These are phyloP conservation scores for Cutaneotrichosporon sp. DNA, from an alignment of 1,284 basidiomycete species.

Conservation along the genomic window DNA sequence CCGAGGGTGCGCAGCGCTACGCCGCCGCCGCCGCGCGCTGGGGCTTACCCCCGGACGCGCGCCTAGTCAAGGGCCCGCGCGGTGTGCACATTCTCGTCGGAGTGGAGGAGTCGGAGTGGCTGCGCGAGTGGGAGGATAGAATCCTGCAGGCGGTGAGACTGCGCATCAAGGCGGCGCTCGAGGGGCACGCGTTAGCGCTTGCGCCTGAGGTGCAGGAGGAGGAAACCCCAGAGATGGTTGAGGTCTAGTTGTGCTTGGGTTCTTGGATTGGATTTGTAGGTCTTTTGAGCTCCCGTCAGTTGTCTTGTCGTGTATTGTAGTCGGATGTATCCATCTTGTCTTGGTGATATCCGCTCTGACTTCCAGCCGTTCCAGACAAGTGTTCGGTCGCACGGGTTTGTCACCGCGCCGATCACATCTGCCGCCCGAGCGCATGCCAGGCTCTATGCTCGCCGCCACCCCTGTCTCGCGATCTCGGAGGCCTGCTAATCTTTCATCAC, in stretches of 20 bases:
- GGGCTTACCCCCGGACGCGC: neutral
- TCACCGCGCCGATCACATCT: neutral
- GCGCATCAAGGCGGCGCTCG: conserved; percentile 1
- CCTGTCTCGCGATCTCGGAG: too few species aligned
- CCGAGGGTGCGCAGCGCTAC: neutral
- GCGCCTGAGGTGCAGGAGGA: neutral
- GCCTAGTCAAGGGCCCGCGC: neutral
- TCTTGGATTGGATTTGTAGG: too few species aligned
- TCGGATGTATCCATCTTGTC: too few species aligned
- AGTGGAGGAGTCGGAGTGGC: neutral
- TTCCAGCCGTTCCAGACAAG: too few species aligned
- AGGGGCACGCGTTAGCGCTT: neutral
- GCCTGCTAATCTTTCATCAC: neutral
- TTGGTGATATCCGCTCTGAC: too few species aligned
- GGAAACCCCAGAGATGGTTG: neutral
- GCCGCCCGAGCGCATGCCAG: too few species aligned
- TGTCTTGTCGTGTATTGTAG: neutral
- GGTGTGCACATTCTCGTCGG: conserved; percentile 1
- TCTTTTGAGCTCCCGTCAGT: neutral
- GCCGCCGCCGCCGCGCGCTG: neutral
- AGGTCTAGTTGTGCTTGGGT: neutral
- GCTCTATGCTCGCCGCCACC: too few species aligned
- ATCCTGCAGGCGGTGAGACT: neutral
- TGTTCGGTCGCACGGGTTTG: too few species aligned
- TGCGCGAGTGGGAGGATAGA: neutral